A percentile compares a stretch with the other conserved stretches of the same genome.
These are phyloP conservation scores for Apiospora marii DNA, from an alignment of 2,329 filamentous ascomycete genomes.

Conservation along the genomic window DNA sequence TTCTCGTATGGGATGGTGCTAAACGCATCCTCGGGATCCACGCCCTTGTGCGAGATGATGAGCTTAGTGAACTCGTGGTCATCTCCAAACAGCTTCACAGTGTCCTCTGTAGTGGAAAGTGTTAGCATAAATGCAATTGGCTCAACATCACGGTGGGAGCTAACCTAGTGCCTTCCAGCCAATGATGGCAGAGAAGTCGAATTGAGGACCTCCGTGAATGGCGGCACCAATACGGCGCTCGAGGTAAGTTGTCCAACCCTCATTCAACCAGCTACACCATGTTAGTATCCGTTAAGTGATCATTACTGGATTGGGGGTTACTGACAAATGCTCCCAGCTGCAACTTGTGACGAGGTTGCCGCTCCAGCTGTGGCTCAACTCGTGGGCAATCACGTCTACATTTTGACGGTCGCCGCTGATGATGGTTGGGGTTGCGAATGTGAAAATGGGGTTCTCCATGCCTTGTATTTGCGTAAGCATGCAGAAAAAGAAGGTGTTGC, in stretches of 20 bases:
- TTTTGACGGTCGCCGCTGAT: conserved; percentile 92
- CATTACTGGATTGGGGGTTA: conserved; percentile 27
- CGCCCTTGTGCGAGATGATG: conserved; percentile 83
- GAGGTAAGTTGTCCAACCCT: conserved; percentile 94
- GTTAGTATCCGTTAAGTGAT: background rate
- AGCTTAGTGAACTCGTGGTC: conserved; percentile 95
- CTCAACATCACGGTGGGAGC: conserved; percentile 29
- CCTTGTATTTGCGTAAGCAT: conserved; percentile 48
- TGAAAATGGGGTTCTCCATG: conserved; percentile 94
- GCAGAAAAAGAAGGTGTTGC: background rate
- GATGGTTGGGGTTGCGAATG: conserved; percentile 93
- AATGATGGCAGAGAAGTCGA: conserved; percentile 94
- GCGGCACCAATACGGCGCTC: conserved; percentile 83
- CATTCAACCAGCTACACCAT: conserved; percentile 66
- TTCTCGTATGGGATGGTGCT: conserved; percentile 95
- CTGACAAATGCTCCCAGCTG: conserved; percentile 82
- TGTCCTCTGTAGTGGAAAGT: conserved; percentile 63
- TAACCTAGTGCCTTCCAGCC: conserved; percentile 86
- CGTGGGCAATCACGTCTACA: conserved; percentile 88
- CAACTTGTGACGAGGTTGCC: conserved; percentile 84
- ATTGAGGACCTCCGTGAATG: conserved; percentile 83
- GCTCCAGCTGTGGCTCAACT: conserved; percentile 80
- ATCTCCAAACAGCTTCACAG: conserved; percentile 78
- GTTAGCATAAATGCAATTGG: background rate
- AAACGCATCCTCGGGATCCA: conserved; percentile 96